These are phyloP conservation scores for Cercospora beticola DNA, from an alignment of 2,329 filamentous ascomycete species.

Conservation along the genomic window DNA sequence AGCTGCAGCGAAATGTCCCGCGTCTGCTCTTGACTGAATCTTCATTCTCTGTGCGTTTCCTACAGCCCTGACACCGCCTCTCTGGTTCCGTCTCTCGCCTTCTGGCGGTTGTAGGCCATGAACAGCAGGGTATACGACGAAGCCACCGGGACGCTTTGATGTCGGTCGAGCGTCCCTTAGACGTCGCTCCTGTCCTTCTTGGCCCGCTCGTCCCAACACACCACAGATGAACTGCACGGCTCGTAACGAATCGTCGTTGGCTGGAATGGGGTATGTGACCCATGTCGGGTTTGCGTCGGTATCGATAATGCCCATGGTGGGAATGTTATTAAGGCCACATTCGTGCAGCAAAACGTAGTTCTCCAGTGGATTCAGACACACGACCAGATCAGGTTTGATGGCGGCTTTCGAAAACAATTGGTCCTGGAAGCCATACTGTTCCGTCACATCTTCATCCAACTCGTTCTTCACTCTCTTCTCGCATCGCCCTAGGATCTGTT, in stretches of 20 bases:
- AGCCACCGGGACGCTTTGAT: conserved; percentile 47
- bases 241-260: conserved; percentile 93
- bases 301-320: conserved; percentile 92
- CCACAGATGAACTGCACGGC: conserved; percentile 79
- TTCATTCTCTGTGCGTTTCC: conserved; percentile 2
- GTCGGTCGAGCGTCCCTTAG: conserved; percentile 55
- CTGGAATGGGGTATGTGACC: conserved; percentile 95
- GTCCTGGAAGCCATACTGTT: conserved; percentile 58
- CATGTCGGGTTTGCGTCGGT: conserved; percentile 89
- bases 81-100: conserved; percentile 2
- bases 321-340: conserved; percentile 82
- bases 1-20: not conserved
- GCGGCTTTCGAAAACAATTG: conserved; percentile 64
- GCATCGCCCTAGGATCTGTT: conserved; percentile 76
- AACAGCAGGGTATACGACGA: conserved; percentile 57
- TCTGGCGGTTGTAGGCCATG: conserved; percentile 34
- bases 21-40: not conserved
- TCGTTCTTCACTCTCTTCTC: conserved; percentile 74
- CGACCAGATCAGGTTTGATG: conserved; percentile 82
- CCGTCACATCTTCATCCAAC: conserved; percentile 60
- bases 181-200: conserved; percentile 70
- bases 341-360: conserved; percentile 90
- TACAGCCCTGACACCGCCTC: not conserved
- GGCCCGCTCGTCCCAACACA: conserved; percentile 78
- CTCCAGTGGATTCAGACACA: conserved; percentile 89